A percentile compares a stretch with the other conserved stretches of the same genome.
phyloP scores from a whole-genome alignment of 2,329 filamentous ascomycete genomes.

The Magnaporthiopsis poae region DNA sequence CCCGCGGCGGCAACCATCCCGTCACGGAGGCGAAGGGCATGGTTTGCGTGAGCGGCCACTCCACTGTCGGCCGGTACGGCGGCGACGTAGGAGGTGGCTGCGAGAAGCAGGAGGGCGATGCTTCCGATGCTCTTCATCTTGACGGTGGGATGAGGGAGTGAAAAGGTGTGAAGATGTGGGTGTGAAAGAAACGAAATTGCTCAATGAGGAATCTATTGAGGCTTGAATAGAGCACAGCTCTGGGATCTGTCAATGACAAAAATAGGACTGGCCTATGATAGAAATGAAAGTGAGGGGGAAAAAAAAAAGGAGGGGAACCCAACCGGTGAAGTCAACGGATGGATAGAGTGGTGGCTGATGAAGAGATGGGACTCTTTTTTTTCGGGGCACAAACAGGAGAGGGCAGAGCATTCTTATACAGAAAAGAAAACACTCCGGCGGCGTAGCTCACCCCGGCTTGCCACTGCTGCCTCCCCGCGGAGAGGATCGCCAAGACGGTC shows the following conservation, averaged over 20 bases:
- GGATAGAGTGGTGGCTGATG: background rate
- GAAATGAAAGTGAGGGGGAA: background rate
- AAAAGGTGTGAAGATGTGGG: too few species aligned
- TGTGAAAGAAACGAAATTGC: conserved; percentile 1
- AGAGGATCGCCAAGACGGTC: background rate
- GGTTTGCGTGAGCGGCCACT: background rate
- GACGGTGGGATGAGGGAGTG: background rate
- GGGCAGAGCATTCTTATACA: background rate
- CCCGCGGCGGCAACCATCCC: background rate
- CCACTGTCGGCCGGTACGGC: conserved; percentile 7
- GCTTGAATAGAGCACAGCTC: background rate
- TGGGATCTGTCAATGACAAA: background rate
- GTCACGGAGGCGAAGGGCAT: background rate
- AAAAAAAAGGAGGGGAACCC: background rate
- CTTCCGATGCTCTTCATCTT: conserved; percentile 13
- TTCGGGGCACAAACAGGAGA: background rate
- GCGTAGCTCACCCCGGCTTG: background rate
- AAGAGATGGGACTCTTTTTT: background rate
- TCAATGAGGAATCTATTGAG: conserved; percentile 3
- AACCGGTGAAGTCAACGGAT: background rate
- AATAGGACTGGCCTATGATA: background rate
- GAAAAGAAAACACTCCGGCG: background rate
- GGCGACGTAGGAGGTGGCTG: conserved; percentile 10
- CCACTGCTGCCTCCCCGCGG: background rate
- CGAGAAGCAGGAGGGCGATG: conserved; percentile 10